Evolutionary conservation across 257 asterid species (phyloP).

Genomic region (Solanum lycopersicoides): DNA sequence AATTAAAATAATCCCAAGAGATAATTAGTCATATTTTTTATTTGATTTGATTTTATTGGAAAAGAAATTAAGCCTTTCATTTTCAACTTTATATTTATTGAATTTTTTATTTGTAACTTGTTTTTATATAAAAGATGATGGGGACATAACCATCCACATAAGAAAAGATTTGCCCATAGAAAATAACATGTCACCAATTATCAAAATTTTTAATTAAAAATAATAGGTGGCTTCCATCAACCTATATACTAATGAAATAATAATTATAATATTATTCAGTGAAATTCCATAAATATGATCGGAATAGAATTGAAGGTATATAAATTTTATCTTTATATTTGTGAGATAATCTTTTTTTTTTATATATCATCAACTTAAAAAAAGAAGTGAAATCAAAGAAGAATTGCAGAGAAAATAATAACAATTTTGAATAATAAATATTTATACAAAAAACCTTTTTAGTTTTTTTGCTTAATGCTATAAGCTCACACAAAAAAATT

Average conservation of each 20-base stretch:
- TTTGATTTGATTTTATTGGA: neutral
- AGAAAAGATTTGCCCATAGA: neutral
- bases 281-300: accelerated
- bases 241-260: neutral
- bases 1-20: neutral
- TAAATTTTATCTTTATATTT: neutral
- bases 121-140: neutral
- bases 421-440: neutral
- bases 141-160: neutral
- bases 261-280: too few species aligned
- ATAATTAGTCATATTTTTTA: neutral
- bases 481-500: neutral
- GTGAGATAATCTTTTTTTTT: neutral
- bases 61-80: neutral
- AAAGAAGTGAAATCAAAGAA: neutral
- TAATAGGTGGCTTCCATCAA: neutral
- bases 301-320: accelerated
- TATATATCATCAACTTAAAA: neutral
- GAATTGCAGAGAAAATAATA: neutral
- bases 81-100: neutral
- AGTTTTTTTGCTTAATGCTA: neutral
- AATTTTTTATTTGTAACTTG: neutral
- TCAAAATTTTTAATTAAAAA: neutral
- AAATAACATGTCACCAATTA: neutral
- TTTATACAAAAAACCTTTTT: too few species aligned